phyloP scores from a whole-genome alignment of 2,329 filamentous ascomycete genomes.

The Phaeosphaeriaceae sp. region DNA sequence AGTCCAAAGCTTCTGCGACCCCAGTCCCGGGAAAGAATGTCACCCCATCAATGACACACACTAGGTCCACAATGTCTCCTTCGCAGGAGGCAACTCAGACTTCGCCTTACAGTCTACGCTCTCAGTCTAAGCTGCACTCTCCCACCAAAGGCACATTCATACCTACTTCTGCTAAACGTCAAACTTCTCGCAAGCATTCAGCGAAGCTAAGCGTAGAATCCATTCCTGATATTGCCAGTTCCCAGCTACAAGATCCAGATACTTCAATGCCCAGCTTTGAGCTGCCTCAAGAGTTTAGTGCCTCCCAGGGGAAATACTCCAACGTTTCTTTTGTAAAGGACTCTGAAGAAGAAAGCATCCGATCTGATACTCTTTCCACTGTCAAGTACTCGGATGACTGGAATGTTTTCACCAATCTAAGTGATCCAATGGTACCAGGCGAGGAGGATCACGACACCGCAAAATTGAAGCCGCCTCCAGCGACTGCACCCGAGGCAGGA shows the following conservation, averaged over 20 bases:
- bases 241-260: slow-evolving; percentile 15
- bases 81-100: slow-evolving; percentile 20
- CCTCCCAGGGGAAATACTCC: slow-evolving; percentile 29
- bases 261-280: slow-evolving; percentile 22
- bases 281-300: slow-evolving; percentile 32
- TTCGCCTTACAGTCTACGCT: slow-evolving; percentile 39
- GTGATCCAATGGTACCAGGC: slow-evolving; percentile 15
- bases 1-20: slow-evolving; percentile 24
- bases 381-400: slow-evolving; percentile 29
- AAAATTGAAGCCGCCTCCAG: slow-evolving; percentile 8
- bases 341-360: slow-evolving; percentile 39
- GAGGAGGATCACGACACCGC: neutral
- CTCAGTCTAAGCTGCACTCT: slow-evolving; percentile 34
- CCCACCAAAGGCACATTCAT: slow-evolving; percentile 15
- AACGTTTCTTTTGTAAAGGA: slow-evolving; percentile 37
- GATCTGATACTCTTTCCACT: slow-evolving; percentile 39
- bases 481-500: slow-evolving; percentile 9
- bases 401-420: slow-evolving; percentile 12
- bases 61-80: slow-evolving; percentile 26
- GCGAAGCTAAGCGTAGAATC: slow-evolving; percentile 16
- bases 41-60: slow-evolving; percentile 27
- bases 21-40: slow-evolving; percentile 18
- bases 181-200: slow-evolving; percentile 19
- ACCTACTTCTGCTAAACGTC: slow-evolving; percentile 1
- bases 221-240: slow-evolving; percentile 9